These are phyloP conservation scores for Sutorius eximius DNA, from an alignment of 1,284 basidiomycete species.

Conservation along the genomic window DNA sequence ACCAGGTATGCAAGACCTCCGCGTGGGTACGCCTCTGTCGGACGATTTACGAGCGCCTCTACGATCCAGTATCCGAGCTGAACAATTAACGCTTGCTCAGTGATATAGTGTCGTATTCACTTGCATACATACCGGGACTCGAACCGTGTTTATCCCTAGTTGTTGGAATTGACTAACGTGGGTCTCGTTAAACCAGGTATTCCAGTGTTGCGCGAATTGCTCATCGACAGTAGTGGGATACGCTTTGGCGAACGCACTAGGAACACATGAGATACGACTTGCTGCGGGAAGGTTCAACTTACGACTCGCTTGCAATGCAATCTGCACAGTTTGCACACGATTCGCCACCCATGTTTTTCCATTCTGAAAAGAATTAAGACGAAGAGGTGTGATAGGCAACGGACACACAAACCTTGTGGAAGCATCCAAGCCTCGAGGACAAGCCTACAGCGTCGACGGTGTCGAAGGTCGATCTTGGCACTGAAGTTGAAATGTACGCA, in stretches of 20 bases:
- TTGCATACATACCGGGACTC: conserved; percentile 58
- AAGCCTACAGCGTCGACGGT: conserved; percentile 37
- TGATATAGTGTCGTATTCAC: not conserved
- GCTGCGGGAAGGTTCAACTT: conserved; percentile 6
- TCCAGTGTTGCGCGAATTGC: conserved; percentile 65
- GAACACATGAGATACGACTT: not conserved
- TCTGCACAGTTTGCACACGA: conserved; percentile 39
- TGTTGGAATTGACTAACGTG: conserved; percentile 55
- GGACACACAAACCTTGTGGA: conserved; percentile 39
- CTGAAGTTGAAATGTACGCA: conserved; percentile 16
- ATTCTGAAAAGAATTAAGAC: conserved; percentile 35
- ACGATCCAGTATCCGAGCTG: conserved; percentile 82
- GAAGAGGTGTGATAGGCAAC: not conserved
- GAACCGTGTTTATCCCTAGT: conserved; percentile 69
- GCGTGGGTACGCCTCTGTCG: conserved; percentile 61
- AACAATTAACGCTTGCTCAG: not conserved
- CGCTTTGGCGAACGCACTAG: conserved; percentile 55
- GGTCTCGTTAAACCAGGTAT: conserved; percentile 67
- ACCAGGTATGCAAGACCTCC: conserved; percentile 69
- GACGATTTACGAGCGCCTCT: conserved; percentile 64
- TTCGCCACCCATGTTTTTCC: conserved; percentile 53
- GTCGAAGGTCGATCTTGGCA: not conserved
- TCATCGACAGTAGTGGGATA: conserved; percentile 59
- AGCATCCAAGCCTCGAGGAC: conserved; percentile 61
- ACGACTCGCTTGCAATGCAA: conserved; percentile 52